These are phyloP conservation scores for Royoungia palumana DNA, from an alignment of 768 basidiomycete genomes.

Conservation along the genomic window DNA sequence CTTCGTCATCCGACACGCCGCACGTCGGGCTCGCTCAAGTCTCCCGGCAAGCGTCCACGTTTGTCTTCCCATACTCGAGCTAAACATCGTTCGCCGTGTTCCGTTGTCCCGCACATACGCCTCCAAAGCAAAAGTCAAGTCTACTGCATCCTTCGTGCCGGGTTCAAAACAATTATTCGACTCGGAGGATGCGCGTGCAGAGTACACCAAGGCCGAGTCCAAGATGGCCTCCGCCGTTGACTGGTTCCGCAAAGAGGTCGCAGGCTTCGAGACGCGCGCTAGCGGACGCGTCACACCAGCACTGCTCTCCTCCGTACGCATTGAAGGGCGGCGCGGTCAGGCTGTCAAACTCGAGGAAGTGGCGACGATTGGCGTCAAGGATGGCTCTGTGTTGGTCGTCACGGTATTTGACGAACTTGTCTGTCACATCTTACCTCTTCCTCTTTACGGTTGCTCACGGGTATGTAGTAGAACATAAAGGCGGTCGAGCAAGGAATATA, in stretches of 20 bases:
- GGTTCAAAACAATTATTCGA: constrained; percentile 62
- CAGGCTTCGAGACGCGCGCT: constrained; percentile 66
- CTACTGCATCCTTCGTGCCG: constrained; percentile 61
- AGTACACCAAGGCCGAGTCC: constrained; percentile 59
- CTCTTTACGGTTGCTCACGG: constrained; percentile 13
- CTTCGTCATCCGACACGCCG: background rate
- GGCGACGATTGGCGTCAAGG: constrained; percentile 77
- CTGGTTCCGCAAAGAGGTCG: constrained; percentile 75
- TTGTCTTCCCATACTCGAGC: background rate
- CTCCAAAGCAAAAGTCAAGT: constrained; percentile 35
- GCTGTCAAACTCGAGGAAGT: constrained; percentile 58
- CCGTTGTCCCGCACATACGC: constrained; percentile 23
- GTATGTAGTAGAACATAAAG: constrained; percentile 63
- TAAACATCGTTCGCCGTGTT: background rate
- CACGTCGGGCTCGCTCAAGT: background rate
- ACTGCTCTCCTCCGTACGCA: constrained; percentile 64
- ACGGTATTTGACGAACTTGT: constrained; percentile 80
- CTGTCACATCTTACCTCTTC: constrained; percentile 28
- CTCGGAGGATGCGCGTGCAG: constrained; percentile 49
- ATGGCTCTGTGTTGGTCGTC: constrained; percentile 69
- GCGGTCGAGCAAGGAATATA: constrained; percentile 72
- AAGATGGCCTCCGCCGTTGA: constrained; percentile 67
- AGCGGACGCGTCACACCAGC: constrained; percentile 74
- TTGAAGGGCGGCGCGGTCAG: constrained; percentile 43
- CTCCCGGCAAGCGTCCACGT: constrained; percentile 1